Evolutionary conservation across 345 rosid genomes (phyloP).

Genomic region (Raphanus sativus): DNA sequence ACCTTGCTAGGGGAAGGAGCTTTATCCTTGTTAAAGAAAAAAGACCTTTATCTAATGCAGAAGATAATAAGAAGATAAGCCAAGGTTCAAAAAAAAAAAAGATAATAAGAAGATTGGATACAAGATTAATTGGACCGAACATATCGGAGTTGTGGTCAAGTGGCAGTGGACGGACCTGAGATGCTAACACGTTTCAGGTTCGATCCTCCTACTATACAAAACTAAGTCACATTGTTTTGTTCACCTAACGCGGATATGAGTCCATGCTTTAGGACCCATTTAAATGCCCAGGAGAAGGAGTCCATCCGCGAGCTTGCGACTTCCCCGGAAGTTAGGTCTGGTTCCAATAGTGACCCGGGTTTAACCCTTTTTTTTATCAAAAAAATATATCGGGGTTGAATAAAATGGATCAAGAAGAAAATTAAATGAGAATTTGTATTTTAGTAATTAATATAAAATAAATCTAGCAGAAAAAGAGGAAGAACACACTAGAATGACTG

Average conservation of each 20-base stretch:
- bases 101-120: constrained; percentile 11
- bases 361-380: too few species aligned
- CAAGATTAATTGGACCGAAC: constrained; percentile 23
- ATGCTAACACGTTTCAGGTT: too few species aligned
- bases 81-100: not conserved
- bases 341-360: too few species aligned
- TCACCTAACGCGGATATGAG: too few species aligned
- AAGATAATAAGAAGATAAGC: constrained; percentile 6
- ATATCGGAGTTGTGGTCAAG: not conserved
- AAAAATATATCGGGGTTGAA: not conserved
- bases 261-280: too few species aligned
- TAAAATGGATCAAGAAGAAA: not conserved
- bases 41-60: constrained; percentile 8
- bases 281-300: too few species aligned
- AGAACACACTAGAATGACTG: constrained; percentile 74
- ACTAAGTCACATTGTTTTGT: too few species aligned
- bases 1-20: not conserved
- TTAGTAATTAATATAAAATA: constrained; percentile 22
- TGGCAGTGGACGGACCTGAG: too few species aligned
- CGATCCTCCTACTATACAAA: too few species aligned
- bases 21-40: constrained; percentile 13
- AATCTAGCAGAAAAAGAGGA: constrained; percentile 47
- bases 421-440: constrained; percentile 32
- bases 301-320: too few species aligned
- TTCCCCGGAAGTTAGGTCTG: too few species aligned